These are phyloP conservation scores for Coemansia asiatica DNA, from an alignment of 192 early-diverging fungal species.

Conservation along the genomic window DNA sequence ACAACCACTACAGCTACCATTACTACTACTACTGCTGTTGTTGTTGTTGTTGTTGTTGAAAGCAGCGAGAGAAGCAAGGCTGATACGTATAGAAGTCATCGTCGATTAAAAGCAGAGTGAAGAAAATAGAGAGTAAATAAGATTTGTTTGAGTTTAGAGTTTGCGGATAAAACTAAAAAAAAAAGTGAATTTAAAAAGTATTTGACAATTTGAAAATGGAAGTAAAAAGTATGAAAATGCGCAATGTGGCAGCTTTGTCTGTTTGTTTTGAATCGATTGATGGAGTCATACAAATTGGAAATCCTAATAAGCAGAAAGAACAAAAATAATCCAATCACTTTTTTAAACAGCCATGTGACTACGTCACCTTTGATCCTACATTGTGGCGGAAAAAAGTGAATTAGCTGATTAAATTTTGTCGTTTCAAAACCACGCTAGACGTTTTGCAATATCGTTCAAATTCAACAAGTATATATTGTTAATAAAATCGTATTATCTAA, in stretches of 20 bases:
- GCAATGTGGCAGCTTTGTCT: neutral
- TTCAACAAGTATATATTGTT: too few relatives aligned
- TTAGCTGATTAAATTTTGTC: too few relatives aligned
- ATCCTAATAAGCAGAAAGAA: neutral
- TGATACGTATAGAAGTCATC: slow-evolving; percentile 56
- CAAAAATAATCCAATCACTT: neutral
- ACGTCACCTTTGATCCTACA: too few relatives aligned
- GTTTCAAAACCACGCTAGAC: too few relatives aligned
- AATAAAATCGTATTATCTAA: too few relatives aligned
- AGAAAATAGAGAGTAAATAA: neutral
- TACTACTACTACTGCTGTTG: too few relatives aligned
- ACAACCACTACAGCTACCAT: neutral
- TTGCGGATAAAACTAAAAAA: neutral
- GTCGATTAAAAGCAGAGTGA: neutral
- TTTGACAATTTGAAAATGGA: neutral
- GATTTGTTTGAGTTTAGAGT: neutral
- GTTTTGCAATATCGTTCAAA: too few relatives aligned
- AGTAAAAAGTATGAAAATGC: neutral
- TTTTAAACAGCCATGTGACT: neutral
- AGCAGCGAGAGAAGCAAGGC: slow-evolving; percentile 37
- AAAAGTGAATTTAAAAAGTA: neutral
- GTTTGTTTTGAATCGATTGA: neutral
- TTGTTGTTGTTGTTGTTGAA: slow-evolving; percentile 4
- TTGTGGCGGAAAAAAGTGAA: too few relatives aligned
- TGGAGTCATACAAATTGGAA: neutral